phyloP scores from a whole-genome alignment of 768 basidiomycete genomes.

The Exidia glandulosa region DNA sequence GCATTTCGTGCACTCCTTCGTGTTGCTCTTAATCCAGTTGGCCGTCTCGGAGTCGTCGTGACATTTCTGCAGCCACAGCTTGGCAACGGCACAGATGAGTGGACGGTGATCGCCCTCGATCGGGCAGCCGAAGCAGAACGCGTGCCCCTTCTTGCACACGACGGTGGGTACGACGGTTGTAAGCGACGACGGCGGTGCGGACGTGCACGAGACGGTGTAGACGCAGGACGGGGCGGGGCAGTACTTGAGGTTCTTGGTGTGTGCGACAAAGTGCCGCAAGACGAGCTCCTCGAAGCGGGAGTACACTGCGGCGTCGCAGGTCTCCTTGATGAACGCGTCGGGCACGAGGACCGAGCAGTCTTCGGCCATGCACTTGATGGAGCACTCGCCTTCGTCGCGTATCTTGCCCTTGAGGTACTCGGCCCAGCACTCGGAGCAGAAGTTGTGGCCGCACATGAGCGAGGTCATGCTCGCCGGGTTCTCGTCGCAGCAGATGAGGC shows the following conservation, averaged over 20 bases:
- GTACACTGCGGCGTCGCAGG: constrained; percentile 46
- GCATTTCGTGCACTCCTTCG: constrained; percentile 94
- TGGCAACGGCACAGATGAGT: constrained; percentile 77
- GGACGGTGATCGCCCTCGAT: constrained; percentile 87
- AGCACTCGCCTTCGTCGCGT: constrained; percentile 65
- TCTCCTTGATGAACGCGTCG: constrained; percentile 47
- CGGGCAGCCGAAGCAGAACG: constrained; percentile 91
- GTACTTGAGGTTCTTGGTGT: constrained; percentile 74
- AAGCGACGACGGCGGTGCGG: constrained; percentile 68
- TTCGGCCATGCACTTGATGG: constrained; percentile 72
- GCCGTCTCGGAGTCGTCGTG: constrained; percentile 96
- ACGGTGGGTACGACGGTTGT: constrained; percentile 82
- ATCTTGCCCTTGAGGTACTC: constrained; percentile 74
- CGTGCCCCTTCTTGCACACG: constrained; percentile 55
- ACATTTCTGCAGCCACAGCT: constrained; percentile 95
- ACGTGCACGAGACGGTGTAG: constrained; percentile 81
- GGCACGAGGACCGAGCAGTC: constrained; percentile 55
- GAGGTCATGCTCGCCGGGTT: constrained; percentile 44
- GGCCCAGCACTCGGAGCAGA: constrained; percentile 76
- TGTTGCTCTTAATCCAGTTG: constrained; percentile 99
- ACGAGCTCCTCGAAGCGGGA: constrained; percentile 77
- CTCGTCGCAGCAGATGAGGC: constrained; percentile 91
- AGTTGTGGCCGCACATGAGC: constrained; percentile 74
- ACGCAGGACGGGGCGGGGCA: constrained; percentile 94
- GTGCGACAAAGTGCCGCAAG: constrained; percentile 81